Evolutionary conservation across 805 yeast genomes (phyloP), one percentile per base, ranked within the genome.

Genomic region (Kockiozyma suomiensis): DNA sequence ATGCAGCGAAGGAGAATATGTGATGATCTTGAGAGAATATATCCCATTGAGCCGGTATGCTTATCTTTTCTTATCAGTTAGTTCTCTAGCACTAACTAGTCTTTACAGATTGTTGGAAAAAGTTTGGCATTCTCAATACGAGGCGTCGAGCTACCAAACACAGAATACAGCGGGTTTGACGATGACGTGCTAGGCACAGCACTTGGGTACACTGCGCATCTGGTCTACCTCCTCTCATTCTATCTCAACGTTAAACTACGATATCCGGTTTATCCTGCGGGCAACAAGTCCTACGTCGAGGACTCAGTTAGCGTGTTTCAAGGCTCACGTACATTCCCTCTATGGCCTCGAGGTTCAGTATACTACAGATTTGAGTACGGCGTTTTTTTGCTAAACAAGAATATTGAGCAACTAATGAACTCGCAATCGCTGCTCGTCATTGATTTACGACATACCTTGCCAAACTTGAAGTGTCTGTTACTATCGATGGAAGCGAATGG

Each of bases 331-430:
- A 65, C 71, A 32, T 82, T 80, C 64, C 85, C 85, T 3, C 66
- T 82, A 45, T 82, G 82, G 77, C 73, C 81, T n/a, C 75, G 76
- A 17, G 81, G 79, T 10, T 77, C 73, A 8, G 62, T 74, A 15
- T 71, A 74, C 26, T 75, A 79, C 59, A 70, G 83, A 32, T 81
- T 82, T 51, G 82, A 83, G 58, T 82, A 80, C 68, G 85, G 79
- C 0, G 69, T 81, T 19, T 74, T 75, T 33, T 69, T 83, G 25
- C 70, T 83, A 42, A 74, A 76, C 56, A 79, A 79, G 62, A 74
- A 81, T 65, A 72, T 82, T 41, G 82, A 81, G 66, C 83, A 81
- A 64, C 68, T 78, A 37, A 65, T 76, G 69, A 69, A 65, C 48
- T 62, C 74, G 4, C 68, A 70, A 43, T 50, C 67, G 5, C 32